A percentile compares a stretch with the other conserved stretches of the same genome.
Evolutionary conservation across 164 flowering plant species (phyloP).

Genomic region (Piper longum): DNA sequence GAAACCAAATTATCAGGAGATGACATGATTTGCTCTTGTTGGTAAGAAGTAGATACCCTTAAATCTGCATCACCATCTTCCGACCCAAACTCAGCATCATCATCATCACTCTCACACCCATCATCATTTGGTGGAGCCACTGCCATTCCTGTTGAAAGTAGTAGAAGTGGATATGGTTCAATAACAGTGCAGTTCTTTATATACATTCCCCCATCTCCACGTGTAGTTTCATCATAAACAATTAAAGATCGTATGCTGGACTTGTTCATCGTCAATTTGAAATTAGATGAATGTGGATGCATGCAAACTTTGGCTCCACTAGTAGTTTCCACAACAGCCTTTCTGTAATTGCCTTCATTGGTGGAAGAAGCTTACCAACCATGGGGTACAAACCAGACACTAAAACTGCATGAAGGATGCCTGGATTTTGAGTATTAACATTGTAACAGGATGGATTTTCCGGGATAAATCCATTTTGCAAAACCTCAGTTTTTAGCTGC

Average conservation of each 20-base stretch:
- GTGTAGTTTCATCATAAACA: constrained; percentile 70
- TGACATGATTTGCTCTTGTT: constrained; percentile 44
- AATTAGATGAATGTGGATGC: constrained; percentile 43
- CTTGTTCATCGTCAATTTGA: constrained; percentile 18
- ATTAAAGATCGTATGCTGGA: constrained; percentile 24
- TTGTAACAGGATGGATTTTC: constrained; percentile 48
- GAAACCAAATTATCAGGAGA: constrained; percentile 62
- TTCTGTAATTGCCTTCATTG: constrained; percentile 14
- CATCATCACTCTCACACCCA: constrained; percentile 27
- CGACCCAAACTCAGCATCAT: constrained; percentile 13
- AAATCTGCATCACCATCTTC: constrained; percentile 28
- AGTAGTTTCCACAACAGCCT: constrained; percentile 43
- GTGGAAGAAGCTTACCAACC: constrained; percentile 61
- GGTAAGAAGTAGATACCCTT: constrained; percentile 10
- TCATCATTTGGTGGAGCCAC: constrained; percentile 47
- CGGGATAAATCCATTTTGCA: constrained; percentile 45
- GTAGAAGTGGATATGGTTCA: constrained; percentile 65
- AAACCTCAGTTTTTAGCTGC: constrained; percentile 55
- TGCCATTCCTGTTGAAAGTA: constrained; percentile 68
- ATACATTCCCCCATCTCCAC: constrained; percentile 58
- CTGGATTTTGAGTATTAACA: constrained; percentile 64
- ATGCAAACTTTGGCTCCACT: constrained; percentile 56
- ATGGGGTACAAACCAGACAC: constrained; percentile 82
- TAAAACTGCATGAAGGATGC: constrained; percentile 77
- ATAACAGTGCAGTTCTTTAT: constrained; percentile 54